phyloP scores from a whole-genome alignment of 306 rosid genomes.

The Neltuma alba region DNA sequence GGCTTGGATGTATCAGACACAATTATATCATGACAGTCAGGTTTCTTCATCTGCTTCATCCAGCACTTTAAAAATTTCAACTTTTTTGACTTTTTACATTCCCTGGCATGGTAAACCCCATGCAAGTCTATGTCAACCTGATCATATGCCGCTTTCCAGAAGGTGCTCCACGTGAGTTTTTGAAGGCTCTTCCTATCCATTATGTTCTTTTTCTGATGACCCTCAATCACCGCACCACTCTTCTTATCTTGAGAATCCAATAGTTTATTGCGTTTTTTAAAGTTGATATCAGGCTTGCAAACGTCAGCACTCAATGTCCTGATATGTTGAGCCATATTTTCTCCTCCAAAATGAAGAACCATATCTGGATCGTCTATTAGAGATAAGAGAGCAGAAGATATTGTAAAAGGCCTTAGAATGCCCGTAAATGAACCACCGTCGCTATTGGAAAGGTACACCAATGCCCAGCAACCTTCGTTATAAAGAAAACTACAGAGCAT shows the following conservation, averaged over 20 bases:
- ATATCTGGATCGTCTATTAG: slow-evolving; percentile 43
- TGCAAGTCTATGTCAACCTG: slow-evolving; percentile 53
- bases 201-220: slow-evolving; percentile 44
- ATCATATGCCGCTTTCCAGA: slow-evolving; percentile 54
- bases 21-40: slow-evolving; percentile 28
- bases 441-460: slow-evolving; percentile 58
- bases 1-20: slow-evolving; percentile 40
- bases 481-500: slow-evolving; percentile 66
- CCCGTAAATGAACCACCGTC: slow-evolving; percentile 48
- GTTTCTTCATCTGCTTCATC: slow-evolving; percentile 79
- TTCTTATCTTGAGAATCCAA: slow-evolving; percentile 42
- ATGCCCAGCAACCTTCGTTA: slow-evolving; percentile 63
- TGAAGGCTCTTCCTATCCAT: slow-evolving; percentile 32
- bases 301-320: slow-evolving; percentile 26
- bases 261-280: slow-evolving; percentile 9
- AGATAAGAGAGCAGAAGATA: slow-evolving; percentile 70
- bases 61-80: slow-evolving; percentile 81
- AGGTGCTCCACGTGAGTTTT: slow-evolving; percentile 65
- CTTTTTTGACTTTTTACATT: slow-evolving; percentile 53
- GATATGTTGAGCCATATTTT: slow-evolving; percentile 25
- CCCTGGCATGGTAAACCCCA: slow-evolving; percentile 56
- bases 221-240: slow-evolving; percentile 30
- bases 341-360: slow-evolving; percentile 37
- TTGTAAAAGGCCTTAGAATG: slow-evolving; percentile 73
- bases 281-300: slow-evolving; percentile 25